Base-by-base conservation (phyloP, 352 stramenopile genomes). In the Globisporangium perplexum region DNA sequence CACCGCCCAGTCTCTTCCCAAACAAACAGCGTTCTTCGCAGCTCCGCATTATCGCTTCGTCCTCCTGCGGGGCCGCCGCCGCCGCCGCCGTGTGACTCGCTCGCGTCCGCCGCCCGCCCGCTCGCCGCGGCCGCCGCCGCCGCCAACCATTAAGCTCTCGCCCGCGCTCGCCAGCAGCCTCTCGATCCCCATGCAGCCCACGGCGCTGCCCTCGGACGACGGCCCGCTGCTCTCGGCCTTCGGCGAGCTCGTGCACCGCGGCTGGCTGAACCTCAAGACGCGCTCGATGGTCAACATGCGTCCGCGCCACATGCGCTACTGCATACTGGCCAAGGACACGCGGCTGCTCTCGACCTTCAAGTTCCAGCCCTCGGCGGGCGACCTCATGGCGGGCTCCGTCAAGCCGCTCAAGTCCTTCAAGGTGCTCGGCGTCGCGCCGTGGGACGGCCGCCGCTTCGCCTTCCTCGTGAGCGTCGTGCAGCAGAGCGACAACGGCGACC, bases 201-300 rank as follows among this genome's bases (percentile, higher is more conserved):
- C 75, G 56, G 51, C 47, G 57, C 59, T 83, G 47, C 74, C 69
- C 46, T 78, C 72, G 53, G 69, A 85, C 44, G 72, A 80, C 62
- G 70, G 64, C 24, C 69, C 69, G 52, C 50, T 86, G 26, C 47
- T 69, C 42, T 85, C 78, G 35, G 68, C 69, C 20, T 85, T 87
- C 24, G 80, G 78, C 38, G 77, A 89, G 68, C 69, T 93, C 48
- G 68, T 91, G 44, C 71, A 87, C 57, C 81, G 79, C 50, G 83
- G 83, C 4, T 93, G 83, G 83, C 69, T 93, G 23, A 88, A 91
- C 55, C 77, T 93, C 60, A 93, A 93, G 72, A 93, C 80, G 35
- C 83, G 82, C 53, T 88, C 76, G 47, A 88, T 91, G 71, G 81
- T 93, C 46, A 93, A 93, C 55, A 75, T 93, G 50, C 74, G 83